Conservation (phyloP, 495 filamentous ascomycete species). For the Tuber melanosporum region DNA sequence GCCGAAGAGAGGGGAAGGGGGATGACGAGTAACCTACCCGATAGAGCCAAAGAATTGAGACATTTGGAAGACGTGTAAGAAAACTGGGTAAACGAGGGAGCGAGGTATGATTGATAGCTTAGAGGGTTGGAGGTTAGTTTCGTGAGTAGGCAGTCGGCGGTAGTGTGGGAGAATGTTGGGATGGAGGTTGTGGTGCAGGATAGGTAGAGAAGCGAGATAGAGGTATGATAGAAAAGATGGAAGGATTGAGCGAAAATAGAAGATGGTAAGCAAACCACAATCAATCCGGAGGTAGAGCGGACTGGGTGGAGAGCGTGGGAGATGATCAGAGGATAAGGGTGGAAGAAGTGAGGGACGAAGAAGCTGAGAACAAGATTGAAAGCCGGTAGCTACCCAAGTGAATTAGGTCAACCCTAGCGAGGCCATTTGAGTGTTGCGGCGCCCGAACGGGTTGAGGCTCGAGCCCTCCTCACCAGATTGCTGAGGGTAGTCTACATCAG, state of each 20-base stretch:
- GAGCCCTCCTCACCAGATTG: not conserved
- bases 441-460: not conserved
- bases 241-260: not conserved
- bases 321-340: not conserved
- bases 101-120: not conserved
- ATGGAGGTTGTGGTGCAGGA: not conserved
- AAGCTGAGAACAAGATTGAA: not conserved
- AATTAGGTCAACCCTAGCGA: not conserved
- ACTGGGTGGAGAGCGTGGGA: not conserved
- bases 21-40: constrained; percentile 17
- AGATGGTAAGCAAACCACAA: not conserved
- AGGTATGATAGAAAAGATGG: not conserved
- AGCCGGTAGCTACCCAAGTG: not conserved
- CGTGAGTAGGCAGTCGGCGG: not conserved
- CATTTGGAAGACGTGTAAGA: constrained; percentile 11
- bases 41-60: constrained; percentile 36
- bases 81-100: not conserved
- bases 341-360: not conserved
- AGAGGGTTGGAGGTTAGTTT: not conserved
- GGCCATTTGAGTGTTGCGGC: not conserved
- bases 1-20: not conserved
- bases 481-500: not conserved
- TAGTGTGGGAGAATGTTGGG: not conserved
- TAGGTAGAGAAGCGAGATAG: not conserved
- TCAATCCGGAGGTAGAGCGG: not conserved